Evolutionary conservation across 1,139 yeast genomes (phyloP).

Genomic region (Pichia sp.): DNA sequence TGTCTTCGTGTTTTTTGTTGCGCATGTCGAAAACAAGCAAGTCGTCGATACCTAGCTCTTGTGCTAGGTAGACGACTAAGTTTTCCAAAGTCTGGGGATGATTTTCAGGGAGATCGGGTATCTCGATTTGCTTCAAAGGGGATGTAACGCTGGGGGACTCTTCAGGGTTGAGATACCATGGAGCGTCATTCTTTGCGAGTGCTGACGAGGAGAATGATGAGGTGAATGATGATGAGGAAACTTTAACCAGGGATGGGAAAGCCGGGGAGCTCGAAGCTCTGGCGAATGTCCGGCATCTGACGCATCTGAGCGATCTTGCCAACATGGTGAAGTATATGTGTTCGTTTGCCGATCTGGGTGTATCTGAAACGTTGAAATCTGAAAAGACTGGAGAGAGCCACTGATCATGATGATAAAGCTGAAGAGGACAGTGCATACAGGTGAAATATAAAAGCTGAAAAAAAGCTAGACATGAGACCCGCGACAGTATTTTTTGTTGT

Average conservation of each 20-base stretch:
- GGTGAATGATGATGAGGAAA: neutral
- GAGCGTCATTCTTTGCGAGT: conserved; percentile 26
- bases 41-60: conserved; percentile 63
- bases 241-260: neutral
- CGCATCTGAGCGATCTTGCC: neutral
- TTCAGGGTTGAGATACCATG: conserved; percentile 62
- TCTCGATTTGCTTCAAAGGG: conserved; percentile 33
- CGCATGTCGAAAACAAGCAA: conserved; percentile 56
- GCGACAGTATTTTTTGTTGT: too few species aligned
- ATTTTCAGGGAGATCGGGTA: conserved; percentile 50
- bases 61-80: conserved; percentile 46
- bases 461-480: too few species aligned
- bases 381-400: too few species aligned
- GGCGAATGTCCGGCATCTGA: neutral
- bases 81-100: conserved; percentile 50
- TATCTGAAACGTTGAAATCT: too few species aligned
- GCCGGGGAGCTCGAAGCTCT: neutral
- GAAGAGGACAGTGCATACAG: too few species aligned
- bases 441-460: too few species aligned
- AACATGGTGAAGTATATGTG: neutral
- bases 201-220: neutral
- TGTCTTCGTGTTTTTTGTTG: conserved; percentile 32
- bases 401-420: too few species aligned
- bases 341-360: neutral
- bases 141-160: conserved; percentile 39